phyloP scores from a whole-genome alignment of 108 stramenopile genomes.

The Ochromonas danica region DNA sequence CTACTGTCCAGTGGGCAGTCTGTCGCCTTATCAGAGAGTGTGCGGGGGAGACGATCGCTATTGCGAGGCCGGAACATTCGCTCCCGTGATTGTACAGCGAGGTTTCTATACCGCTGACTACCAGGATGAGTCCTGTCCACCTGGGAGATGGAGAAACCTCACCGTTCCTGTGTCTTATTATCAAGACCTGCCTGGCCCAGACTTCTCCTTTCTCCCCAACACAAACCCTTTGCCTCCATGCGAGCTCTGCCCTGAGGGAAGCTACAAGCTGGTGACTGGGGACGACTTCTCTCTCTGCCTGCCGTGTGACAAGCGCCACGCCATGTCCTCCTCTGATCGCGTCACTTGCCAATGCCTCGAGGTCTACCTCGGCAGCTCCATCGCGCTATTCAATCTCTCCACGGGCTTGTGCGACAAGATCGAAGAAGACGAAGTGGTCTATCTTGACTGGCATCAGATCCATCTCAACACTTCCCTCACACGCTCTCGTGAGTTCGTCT shows the following conservation, averaged over 20 bases:
- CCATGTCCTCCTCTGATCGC: not conserved
- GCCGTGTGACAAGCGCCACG: not conserved
- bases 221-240: not conserved
- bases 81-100: not conserved
- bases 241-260: not conserved
- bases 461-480: not conserved
- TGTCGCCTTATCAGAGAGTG: not conserved
- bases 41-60: constrained; percentile 20
- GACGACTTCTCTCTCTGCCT: not conserved
- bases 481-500: not conserved
- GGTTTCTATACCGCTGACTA: constrained; percentile 33
- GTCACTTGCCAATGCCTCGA: not conserved
- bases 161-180: not conserved
- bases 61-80: constrained; percentile 1
- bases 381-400: not conserved
- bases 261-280: not conserved
- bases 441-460: not conserved
- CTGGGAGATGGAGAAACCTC: constrained; percentile 25
- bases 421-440: not conserved
- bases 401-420: not conserved
- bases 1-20: constrained; percentile 11
- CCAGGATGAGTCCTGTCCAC: not conserved
- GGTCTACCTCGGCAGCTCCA: not conserved
- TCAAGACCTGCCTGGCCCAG: not conserved
- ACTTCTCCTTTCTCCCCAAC: not conserved